phyloP scores from a whole-genome alignment of 2,329 filamentous ascomycete genomes.

The Cladosporium sp. region DNA sequence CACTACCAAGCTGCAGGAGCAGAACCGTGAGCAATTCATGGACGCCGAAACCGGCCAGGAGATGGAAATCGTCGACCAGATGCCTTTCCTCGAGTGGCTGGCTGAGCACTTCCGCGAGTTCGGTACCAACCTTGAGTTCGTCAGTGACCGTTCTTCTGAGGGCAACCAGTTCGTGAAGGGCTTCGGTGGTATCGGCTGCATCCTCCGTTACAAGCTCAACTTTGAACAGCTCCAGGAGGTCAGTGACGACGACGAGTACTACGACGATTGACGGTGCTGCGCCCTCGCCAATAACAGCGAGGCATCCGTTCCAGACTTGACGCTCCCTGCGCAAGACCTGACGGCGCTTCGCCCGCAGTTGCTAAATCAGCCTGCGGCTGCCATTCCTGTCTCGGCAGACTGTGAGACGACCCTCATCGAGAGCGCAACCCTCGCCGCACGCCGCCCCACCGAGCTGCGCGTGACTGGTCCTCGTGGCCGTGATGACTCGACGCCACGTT shows the following conservation, averaged over 20 bases:
- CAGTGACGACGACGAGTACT: conserved; percentile 79
- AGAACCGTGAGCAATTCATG: conserved; percentile 79
- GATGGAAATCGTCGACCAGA: conserved; percentile 88
- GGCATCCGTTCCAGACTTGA: conserved; percentile 70
- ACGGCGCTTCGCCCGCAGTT: conserved; percentile 49
- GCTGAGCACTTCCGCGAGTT: conserved; percentile 98
- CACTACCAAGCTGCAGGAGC: conserved; percentile 83
- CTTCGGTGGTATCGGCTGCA: conserved; percentile 95
- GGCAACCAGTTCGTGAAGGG: conserved; percentile 99
- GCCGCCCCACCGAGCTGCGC: conserved; percentile 16
- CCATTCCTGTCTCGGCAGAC: conserved; percentile 30
- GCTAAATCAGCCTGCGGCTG: conserved; percentile 29
- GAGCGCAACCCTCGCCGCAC: conserved; percentile 10
- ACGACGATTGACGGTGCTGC: conserved; percentile 81
- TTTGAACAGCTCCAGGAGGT: conserved; percentile 97
- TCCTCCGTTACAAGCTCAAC: conserved; percentile 99
- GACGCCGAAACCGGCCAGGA: conserved; percentile 95
- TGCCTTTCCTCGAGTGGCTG: conserved; percentile 98
- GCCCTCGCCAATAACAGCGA: conserved; percentile 62
- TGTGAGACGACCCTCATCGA: conserved; percentile 19
- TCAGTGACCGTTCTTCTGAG: conserved; percentile 95
- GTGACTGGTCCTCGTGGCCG: conserved; percentile 17
- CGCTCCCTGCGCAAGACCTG: conserved; percentile 48
- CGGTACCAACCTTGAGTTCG: conserved; percentile 91
- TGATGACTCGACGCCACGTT: conserved; percentile 2